phyloP scores from a whole-genome alignment of 2,329 filamentous ascomycete genomes.

The Madurella mycetomatis region DNA sequence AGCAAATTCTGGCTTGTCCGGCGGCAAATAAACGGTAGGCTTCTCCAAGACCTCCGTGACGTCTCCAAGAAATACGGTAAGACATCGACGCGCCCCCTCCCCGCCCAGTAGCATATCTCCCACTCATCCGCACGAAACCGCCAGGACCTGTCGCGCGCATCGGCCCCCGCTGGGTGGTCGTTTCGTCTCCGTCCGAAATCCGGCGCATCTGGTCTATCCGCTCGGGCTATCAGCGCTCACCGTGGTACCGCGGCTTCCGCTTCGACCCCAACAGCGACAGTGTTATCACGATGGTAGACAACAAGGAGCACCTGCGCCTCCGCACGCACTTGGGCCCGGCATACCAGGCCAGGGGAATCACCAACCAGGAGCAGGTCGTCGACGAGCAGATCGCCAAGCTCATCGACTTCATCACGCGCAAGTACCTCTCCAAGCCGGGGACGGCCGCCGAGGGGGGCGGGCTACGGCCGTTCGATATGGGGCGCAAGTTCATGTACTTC shows the following conservation, averaged over 20 bases:
- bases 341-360: conserved; percentile 11
- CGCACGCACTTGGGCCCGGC: conserved; percentile 8
- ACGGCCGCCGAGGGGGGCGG: conserved; percentile 8
- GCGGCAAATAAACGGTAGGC: conserved; percentile 4
- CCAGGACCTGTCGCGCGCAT: conserved; percentile 9
- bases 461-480: conserved; percentile 36
- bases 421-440: conserved; percentile 36
- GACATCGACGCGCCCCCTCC: not conserved
- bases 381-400: conserved; percentile 30
- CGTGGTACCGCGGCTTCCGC: conserved; percentile 17
- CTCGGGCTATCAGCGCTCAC: conserved; percentile 16
- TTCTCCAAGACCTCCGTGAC: not conserved
- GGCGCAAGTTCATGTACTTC: conserved; percentile 40
- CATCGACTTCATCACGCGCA: conserved; percentile 37
- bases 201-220: conserved; percentile 19
- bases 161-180: conserved; percentile 13
- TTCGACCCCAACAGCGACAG: conserved; percentile 17
- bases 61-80: conserved; percentile 17
- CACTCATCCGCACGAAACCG: not conserved
- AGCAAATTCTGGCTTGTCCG: conserved; percentile 12
- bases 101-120: not conserved
- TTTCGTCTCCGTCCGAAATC: conserved; percentile 12
- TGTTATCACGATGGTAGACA: conserved; percentile 12
- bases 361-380: conserved; percentile 7
- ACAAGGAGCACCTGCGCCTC: conserved; percentile 15